Evolutionary conservation across 805 yeast species (phyloP), one percentile per base, ranked within the genome.

Genomic region (Komagataella pseudopastoris): DNA sequence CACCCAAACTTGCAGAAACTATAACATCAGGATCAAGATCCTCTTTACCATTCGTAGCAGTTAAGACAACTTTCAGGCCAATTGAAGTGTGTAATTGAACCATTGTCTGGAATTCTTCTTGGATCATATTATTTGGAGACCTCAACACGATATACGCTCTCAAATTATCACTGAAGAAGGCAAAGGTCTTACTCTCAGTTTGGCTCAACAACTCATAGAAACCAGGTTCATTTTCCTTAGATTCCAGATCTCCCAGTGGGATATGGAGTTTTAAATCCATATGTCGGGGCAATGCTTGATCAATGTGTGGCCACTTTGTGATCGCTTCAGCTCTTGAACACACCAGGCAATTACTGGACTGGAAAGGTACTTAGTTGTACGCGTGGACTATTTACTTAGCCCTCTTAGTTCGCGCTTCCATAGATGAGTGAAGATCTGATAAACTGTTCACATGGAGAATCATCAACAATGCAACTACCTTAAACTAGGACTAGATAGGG

Each of bases 31-130:
- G 43, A 6, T 52, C 54, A 3, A 30, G 10, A 30, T 30, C 39
- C 10, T 30, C 39, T 3, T 30, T 10, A 10, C 39, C 39, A 8
- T 30, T 30, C 10, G 49, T 30, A 39, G 54, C 30, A 14, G 48
- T 52, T 8, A 54, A 17, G 23, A 48, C 44, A 45, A 54, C 46
- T 16, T 54, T 54, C 3, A 52, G 16, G 1, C 44, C 23, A 5
- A 54, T 17, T 8, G 39, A 45, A 10, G 53, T 52, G 18, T 45
- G 20, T 1, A 45, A 20, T 6, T 50, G 39, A 10, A 48, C 39
- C 36, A 50, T 16, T n/a, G 44, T 49, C 23, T 23, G 44, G 8
- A 17, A 50, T 2, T 45, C 20, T 14, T 23, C 20, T 6, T 24
- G 45, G 6, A 22, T 23, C 46, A 45, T n/a, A 14, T n/a, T 18